Percentiles rank a stretch among this genome's conserved stretches.
Conservation (phyloP, 805 yeast species). For the Starmerella riodocensis region DNA sequence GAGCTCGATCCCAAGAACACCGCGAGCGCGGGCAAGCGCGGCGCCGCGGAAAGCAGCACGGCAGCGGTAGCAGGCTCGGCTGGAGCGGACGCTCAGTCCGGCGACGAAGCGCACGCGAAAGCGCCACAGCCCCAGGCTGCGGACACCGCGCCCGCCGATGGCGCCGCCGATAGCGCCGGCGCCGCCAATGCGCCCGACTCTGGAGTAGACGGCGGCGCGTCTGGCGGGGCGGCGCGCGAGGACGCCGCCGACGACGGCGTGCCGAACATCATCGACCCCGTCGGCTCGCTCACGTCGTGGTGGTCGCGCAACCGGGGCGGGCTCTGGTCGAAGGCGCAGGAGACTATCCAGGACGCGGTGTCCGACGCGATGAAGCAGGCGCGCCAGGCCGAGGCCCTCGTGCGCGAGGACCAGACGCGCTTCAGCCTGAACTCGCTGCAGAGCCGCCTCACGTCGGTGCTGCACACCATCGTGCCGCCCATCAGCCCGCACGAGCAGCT, state of each 20-base stretch:
- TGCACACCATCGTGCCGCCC: slow-evolving; percentile 35
- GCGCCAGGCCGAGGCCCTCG: slow-evolving; percentile 29
- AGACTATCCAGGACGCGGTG: slow-evolving; percentile 13
- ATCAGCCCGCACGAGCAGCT: slow-evolving; percentile 34
- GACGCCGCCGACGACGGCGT: slow-evolving; percentile 1
- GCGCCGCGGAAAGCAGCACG: background rate
- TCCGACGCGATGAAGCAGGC: slow-evolving; percentile 29
- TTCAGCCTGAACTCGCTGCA: slow-evolving; percentile 23
- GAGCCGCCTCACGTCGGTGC: slow-evolving; percentile 28
- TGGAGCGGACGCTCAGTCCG: background rate
- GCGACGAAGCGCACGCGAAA: slow-evolving; percentile 3
- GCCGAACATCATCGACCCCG: slow-evolving; percentile 22
- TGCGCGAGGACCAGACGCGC: slow-evolving; percentile 26
- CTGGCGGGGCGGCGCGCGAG: no score
- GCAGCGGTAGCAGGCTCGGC: background rate
- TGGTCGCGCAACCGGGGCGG: slow-evolving; percentile 30
- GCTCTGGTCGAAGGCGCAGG: slow-evolving; percentile 29
- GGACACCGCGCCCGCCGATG: background rate
- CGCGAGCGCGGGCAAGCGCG: background rate
- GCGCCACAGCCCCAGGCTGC: background rate
- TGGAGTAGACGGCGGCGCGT: background rate
- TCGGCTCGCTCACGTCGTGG: slow-evolving; percentile 27
- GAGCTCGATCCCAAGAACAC: slow-evolving; percentile 21
- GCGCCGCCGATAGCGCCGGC: background rate
- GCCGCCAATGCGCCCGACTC: background rate